These are phyloP conservation scores for Dendrocalamus latiflorus DNA, from an alignment of 202 grass and related monocot genomes.

Conservation along the genomic window DNA sequence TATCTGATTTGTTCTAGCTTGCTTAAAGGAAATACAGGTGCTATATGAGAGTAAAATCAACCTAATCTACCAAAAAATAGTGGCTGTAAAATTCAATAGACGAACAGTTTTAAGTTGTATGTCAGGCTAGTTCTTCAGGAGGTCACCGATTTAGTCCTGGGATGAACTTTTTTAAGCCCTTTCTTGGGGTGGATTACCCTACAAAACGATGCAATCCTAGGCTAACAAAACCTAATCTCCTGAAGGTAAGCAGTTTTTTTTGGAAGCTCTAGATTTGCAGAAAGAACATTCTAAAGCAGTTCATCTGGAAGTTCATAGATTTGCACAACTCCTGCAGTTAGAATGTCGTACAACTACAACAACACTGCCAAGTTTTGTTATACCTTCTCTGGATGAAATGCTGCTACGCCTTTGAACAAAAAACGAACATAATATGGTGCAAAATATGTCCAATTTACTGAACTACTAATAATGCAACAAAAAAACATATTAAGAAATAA, in stretches of 20 bases:
- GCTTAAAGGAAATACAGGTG: not conserved
- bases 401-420: not conserved
- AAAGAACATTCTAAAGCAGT: too few relatives aligned
- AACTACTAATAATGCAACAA: not conserved
- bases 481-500: not conserved
- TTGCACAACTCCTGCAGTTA: not conserved
- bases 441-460: not conserved
- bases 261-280: too few relatives aligned
- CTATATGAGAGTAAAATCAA: conserved; percentile 5
- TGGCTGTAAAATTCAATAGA: not conserved
- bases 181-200: conserved; percentile 28
- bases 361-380: not conserved
- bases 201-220: conserved; percentile 19
- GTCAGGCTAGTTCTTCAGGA: conserved; percentile 6
- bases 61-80: conserved; percentile 1
- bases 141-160: not conserved
- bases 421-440: not conserved
- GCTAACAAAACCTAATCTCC: conserved; percentile 2
- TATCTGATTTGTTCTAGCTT: not conserved
- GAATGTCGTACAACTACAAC: not conserved
- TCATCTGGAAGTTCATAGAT: not conserved
- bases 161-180: conserved; percentile 13
- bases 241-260: not conserved
- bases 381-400: not conserved
- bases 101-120: not conserved